These are phyloP conservation scores for Pichia inconspicua DNA, from an alignment of 1,139 yeast genomes.

Conservation along the genomic window DNA sequence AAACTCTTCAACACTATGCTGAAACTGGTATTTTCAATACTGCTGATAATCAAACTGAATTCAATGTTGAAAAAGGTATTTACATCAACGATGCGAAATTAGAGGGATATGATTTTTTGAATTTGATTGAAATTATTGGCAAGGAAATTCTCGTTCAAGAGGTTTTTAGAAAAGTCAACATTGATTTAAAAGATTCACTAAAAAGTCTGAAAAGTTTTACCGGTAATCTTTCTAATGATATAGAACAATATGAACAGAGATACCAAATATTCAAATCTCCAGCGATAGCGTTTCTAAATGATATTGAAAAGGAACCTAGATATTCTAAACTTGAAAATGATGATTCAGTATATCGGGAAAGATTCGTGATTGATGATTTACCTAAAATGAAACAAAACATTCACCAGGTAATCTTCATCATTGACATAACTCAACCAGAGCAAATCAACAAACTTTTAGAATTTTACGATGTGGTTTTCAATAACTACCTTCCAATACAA, in stretches of 20 bases:
- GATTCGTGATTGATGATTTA: constrained; percentile 45
- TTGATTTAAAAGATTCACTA: constrained; percentile 33
- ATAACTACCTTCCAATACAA: constrained; percentile 65
- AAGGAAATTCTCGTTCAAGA: neutral
- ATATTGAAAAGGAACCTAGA: constrained; percentile 55
- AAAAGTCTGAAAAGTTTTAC: constrained; percentile 25
- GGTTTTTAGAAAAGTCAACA: constrained; percentile 28
- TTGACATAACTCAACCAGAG: constrained; percentile 50
- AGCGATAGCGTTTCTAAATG: constrained; percentile 59
- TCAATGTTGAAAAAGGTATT: constrained; percentile 20
- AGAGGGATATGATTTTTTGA: neutral
- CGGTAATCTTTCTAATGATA: neutral
- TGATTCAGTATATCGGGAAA: constrained; percentile 34
- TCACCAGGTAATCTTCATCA: constrained; percentile 63
- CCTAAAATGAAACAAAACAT: constrained; percentile 69
- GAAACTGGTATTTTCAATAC: neutral
- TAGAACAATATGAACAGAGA: neutral
- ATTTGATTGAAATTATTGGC: neutral
- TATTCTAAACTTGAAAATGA: constrained; percentile 44
- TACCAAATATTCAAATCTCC: neutral
- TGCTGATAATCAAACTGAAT: neutral
- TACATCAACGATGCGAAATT: constrained; percentile 37
- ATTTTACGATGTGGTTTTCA: constrained; percentile 43
- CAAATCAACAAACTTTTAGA: constrained; percentile 43
- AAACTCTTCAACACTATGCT: neutral